A percentile compares a stretch with the other conserved stretches of the same genome.
Conservation (phyloP, 164 flowering plant species). For the Chimonanthus salicifolius region DNA sequence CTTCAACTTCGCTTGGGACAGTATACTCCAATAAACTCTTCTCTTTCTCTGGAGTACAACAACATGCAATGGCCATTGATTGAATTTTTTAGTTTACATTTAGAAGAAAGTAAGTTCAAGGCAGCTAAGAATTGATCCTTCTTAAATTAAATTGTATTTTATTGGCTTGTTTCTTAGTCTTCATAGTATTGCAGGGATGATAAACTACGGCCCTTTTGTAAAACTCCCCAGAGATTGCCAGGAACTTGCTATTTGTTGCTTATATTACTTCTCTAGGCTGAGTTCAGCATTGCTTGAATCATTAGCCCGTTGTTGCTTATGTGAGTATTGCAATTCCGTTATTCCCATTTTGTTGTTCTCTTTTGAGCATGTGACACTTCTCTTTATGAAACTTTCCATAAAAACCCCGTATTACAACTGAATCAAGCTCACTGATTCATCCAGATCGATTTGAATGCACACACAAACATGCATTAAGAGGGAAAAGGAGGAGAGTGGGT, state of each 20-base stretch:
- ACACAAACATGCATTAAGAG: too few species aligned
- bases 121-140: background rate
- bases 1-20: constrained; percentile 70
- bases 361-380: too few species aligned
- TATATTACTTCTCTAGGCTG: constrained; percentile 64
- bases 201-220: constrained; percentile 62
- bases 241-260: constrained; percentile 68
- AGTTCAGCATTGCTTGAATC: constrained; percentile 49
- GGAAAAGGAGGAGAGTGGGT: too few species aligned
- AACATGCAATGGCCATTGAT: constrained; percentile 37
- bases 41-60: constrained; percentile 48
- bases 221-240: constrained; percentile 66
- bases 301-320: constrained; percentile 59
- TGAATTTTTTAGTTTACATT: constrained; percentile 38
- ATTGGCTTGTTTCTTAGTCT: constrained; percentile 4
- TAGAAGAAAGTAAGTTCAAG: constrained; percentile 28
- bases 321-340: constrained; percentile 39
- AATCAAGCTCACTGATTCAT: too few species aligned
- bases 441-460: too few species aligned
- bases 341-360: background rate
- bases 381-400: too few species aligned
- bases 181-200: constrained; percentile 38
- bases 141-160: background rate
- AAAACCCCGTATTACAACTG: too few species aligned
- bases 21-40: constrained; percentile 34